Evolutionary conservation across 805 yeast genomes (phyloP), one percentile per base, ranked within the genome.

Genomic region (Metschnikowia colocasiae): DNA sequence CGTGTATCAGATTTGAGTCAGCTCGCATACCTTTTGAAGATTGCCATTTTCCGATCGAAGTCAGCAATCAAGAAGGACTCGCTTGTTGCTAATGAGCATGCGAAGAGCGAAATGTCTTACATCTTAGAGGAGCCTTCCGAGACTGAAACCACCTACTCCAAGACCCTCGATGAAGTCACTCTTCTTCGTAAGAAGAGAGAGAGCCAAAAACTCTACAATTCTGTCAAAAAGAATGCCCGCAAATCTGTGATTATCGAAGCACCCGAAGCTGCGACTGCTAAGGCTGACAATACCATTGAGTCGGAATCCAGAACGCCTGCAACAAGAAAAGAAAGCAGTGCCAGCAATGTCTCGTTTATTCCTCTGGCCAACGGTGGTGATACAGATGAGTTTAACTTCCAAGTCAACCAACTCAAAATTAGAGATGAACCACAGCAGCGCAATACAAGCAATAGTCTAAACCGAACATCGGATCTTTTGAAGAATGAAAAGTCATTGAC

Each of bases 401-500:
- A 53, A 40, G 52, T 49, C n/a, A 59, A 54, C 30, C 56, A 63
- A n/a, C 48, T 67, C 38, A 61, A 57, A 31, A 69, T 65, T 15
- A 56, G 63, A 45, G 74, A 66, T 43, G 74, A 64, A 54, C 76
- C 77, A 15, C 55, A 53, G 4, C 68, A 62, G 50, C 59, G 66
- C 39, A 63, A 69, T 36, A 36, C 56, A 4, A 60, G 63, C 22
- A 63, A 58, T 49, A 62, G 60, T 39, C 70, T 85, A 39, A 84
- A 80, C 57, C 76, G 84, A 1, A 83, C 91, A 0, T 78, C 89
- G 1, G 84, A 80, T 54, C 73, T 87, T 41, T 76, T 90, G 46
- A 81, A 84, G 58, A 86, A 82, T 59, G 95, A 92, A 56, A 87
- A 86, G 56, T 84, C 92, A 0, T 76, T 94, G 45, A 92, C 97